These are phyloP conservation scores for Phytomonas sp. DNA, from an alignment of 208 protist genomes.

Conservation along the genomic window DNA sequence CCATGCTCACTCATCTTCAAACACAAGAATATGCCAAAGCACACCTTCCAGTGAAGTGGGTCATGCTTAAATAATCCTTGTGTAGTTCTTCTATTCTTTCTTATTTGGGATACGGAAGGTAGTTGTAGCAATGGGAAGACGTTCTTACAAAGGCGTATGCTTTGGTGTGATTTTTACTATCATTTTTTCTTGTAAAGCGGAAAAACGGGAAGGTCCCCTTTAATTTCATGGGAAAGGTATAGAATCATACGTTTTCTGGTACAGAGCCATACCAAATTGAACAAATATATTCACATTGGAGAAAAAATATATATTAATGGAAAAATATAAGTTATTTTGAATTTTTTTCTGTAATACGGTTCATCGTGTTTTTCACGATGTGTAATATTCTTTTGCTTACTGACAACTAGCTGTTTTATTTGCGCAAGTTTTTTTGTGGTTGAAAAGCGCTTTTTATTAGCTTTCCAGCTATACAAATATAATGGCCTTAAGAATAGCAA, in stretches of 20 bases:
- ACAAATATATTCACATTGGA: background rate
- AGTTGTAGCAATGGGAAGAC: background rate
- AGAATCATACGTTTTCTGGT: background rate
- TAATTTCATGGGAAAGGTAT: background rate
- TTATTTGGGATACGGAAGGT: background rate
- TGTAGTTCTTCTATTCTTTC: background rate
- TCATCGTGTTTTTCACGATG: constrained; percentile 7
- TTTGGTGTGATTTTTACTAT: background rate
- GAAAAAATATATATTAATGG: background rate
- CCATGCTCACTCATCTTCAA: background rate
- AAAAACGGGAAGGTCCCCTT: background rate
- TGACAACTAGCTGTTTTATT: constrained; percentile 2
- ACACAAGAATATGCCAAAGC: background rate
- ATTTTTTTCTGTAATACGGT: background rate
- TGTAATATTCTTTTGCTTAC: background rate
- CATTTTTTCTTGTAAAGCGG: background rate
- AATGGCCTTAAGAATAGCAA: background rate
- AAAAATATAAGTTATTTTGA: background rate
- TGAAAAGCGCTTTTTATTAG: constrained; percentile 3
- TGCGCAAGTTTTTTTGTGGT: constrained; percentile 16
- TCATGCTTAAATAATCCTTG: background rate
- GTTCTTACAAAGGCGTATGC: background rate
- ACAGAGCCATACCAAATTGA: background rate
- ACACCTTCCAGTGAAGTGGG: background rate
- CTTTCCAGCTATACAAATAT: background rate